Evolutionary conservation across 305 asterid species (phyloP), one percentile per base, ranked within the genome.

Genomic region (Fraxinus xanthoxyloides): DNA sequence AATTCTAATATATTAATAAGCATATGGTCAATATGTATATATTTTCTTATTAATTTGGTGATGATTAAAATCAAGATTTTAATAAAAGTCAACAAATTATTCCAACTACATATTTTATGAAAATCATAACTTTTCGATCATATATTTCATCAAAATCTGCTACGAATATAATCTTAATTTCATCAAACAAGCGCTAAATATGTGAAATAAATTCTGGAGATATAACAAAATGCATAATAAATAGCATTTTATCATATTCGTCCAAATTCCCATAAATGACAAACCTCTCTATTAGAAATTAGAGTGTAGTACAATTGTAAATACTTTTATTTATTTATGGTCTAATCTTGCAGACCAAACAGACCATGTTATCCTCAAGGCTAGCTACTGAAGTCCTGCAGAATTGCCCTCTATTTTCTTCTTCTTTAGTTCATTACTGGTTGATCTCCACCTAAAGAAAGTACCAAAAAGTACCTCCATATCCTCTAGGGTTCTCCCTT

Each of bases 391-490:
- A 2, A 12, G 17, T 43, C n/a, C 54, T 0, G 0, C n/a, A 7
- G 28, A 56, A 1, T 21, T 56, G 28, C 13, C 67, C 28, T 56
- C 28, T 5, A 56, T 0, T 56, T 76, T 76, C 32, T 77, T 77
- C 21, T 28, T 74, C 67, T 76, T 34, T 35, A 82, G 8, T 70
- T 79, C 84, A 21, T 35, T 59, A 31, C 9, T 5, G 0, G 56
- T 82, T 31, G 88, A 82, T 38, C 82, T 79, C 88, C 88, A 85
- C 82, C 24, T 32, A 13, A 28, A 85, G 67, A 74, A 85, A 36
- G 82, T 82, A 8, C 86, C 86, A 36, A 86, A 86, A 76, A 86
- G 23, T 0, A 7, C 67, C 72, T 81, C 85, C 85, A 80, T 84
- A 12, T 86, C 89, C 67, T 84, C 85, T n/a, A 84, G 79, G 1